phyloP scores from a whole-genome alignment of 371 early-diverging fungal genomes.

The Mucor irregularis region DNA sequence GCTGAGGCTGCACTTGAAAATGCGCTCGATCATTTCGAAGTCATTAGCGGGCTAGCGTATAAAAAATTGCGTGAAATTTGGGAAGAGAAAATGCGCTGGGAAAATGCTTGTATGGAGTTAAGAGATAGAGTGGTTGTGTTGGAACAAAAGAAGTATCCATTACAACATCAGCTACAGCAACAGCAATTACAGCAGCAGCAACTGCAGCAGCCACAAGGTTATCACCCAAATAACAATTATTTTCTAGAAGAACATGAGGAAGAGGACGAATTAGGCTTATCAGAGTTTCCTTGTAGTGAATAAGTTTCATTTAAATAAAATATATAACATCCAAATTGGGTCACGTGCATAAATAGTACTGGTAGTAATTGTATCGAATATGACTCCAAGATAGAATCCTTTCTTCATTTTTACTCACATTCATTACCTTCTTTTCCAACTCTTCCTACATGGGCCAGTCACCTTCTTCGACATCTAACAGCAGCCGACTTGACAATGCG shows the following conservation, averaged over 20 bases:
- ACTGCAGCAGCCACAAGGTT: neutral
- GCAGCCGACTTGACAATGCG: conserved; percentile 17
- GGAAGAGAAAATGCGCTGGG: conserved; percentile 46
- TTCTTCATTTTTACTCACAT: too few species aligned
- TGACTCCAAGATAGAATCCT: neutral
- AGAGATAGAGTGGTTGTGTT: conserved; percentile 27
- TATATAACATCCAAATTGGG: neutral
- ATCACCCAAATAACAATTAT: neutral
- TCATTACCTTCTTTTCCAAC: neutral
- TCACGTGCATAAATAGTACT: neutral
- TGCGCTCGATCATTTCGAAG: conserved; percentile 54
- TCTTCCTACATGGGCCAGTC: conserved; percentile 13
- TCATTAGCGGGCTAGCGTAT: conserved; percentile 53
- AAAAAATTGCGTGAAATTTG: conserved; percentile 54
- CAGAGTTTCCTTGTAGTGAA: conserved; percentile 25
- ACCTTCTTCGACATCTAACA: conserved; percentile 4
- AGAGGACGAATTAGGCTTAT: conserved; percentile 24
- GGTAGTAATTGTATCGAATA: neutral
- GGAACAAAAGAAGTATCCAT: conserved; percentile 15
- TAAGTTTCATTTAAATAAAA: neutral
- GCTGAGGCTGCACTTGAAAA: conserved; percentile 54
- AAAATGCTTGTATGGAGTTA: conserved; percentile 42
- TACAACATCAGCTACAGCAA: neutral
- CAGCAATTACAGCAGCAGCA: neutral
- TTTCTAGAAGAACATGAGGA: conserved; percentile 17